phyloP scores from a whole-genome alignment of 805 yeast genomes.

The Starmerella asiatica region DNA sequence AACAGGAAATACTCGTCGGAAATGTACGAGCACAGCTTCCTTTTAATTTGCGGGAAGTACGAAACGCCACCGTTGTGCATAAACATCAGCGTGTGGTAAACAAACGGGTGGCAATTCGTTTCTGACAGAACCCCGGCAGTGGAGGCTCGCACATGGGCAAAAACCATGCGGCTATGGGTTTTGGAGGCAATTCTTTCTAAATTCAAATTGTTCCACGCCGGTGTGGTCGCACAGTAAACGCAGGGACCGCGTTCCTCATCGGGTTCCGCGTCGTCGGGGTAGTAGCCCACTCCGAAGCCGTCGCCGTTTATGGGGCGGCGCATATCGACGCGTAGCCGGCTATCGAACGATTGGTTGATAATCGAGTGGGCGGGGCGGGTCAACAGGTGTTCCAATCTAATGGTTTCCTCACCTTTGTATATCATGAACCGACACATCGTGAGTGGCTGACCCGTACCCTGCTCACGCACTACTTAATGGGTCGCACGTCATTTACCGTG shows the following conservation, averaged over 20 bases:
- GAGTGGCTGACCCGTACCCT: not conserved
- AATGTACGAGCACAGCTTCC: conserved; percentile 55
- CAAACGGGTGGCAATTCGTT: conserved; percentile 94
- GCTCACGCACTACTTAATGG: not conserved
- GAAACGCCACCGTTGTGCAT: conserved; percentile 90
- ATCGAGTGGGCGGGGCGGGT: conserved; percentile 96
- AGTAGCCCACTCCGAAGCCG: conserved; percentile 96
- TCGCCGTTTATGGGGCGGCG: conserved; percentile 94
- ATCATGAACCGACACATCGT: conserved; percentile 95
- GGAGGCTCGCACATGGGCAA: conserved; percentile 93
- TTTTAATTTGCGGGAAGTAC: conserved; percentile 58
- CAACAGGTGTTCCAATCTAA: conserved; percentile 67
- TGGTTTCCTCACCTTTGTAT: conserved; percentile 81
- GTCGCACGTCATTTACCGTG: not conserved
- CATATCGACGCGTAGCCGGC: conserved; percentile 72
- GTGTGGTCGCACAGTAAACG: conserved; percentile 87
- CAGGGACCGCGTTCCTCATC: conserved; percentile 64
- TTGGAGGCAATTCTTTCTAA: conserved; percentile 73
- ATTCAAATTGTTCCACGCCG: conserved; percentile 87
- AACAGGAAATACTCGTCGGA: conserved; percentile 65
- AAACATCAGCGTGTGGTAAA: conserved; percentile 74
- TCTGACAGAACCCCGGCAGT: conserved; percentile 90
- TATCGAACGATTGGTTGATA: conserved; percentile 89
- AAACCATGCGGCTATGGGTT: conserved; percentile 70
- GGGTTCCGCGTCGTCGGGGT: conserved; percentile 41